A percentile compares a stretch with the other conserved stretches of the same genome.
Conservation (phyloP, 164 flowering plant genomes). For the Vitis riparia region DNA sequence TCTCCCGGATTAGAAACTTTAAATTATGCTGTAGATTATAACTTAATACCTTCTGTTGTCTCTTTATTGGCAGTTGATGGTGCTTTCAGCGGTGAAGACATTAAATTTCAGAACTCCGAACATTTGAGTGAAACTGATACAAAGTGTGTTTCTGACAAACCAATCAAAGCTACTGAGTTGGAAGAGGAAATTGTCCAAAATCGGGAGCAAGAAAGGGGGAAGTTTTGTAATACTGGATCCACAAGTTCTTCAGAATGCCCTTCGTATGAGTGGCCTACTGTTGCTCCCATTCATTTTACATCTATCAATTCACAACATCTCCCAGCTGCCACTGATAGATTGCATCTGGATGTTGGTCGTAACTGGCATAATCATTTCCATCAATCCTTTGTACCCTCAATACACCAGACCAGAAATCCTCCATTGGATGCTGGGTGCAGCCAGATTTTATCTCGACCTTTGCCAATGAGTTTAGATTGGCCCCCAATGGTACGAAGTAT, state of each 20-base stretch:
- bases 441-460: conserved; percentile 48
- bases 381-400: conserved; percentile 54
- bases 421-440: conserved; percentile 50
- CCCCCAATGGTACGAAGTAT: conserved; percentile 69
- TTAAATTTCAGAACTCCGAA: conserved; percentile 17
- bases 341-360: conserved; percentile 89
- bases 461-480: conserved; percentile 88
- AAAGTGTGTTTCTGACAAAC: conserved; percentile 18
- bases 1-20: conserved; percentile 15
- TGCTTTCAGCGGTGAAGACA: conserved; percentile 13
- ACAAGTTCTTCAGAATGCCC: conserved; percentile 37
- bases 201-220: conserved; percentile 31
- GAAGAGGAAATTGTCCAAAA: conserved; percentile 27
- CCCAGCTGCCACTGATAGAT: conserved; percentile 85
- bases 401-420: conserved; percentile 63
- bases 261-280: conserved; percentile 86
- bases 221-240: conserved; percentile 23
- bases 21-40: conserved; percentile 7
- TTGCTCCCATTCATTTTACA: conserved; percentile 55
- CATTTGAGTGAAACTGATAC: conserved; percentile 14
- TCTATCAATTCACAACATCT: conserved; percentile 49
- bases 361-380: conserved; percentile 70
- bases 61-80: conserved; percentile 17
- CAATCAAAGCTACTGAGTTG: conserved; percentile 17
- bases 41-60: conserved; percentile 8